Base-by-base conservation (phyloP, 2,329 filamentous ascomycete species). In the Mariannaea elegans region DNA sequence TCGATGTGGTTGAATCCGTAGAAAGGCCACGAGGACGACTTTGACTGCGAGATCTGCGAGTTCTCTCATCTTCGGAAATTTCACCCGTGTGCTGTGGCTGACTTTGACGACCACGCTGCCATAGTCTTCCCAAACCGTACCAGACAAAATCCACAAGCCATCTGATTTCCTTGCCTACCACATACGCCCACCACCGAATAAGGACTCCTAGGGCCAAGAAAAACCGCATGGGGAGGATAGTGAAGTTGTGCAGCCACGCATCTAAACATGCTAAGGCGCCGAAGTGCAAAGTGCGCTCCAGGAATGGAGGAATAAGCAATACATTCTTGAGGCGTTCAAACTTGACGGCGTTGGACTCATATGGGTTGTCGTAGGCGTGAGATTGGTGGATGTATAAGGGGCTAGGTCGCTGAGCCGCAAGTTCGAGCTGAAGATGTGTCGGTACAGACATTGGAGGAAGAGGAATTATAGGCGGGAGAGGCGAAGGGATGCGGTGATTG, bases 181-280 rank as follows among this genome's bases (percentile, higher is more conserved):
- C 86, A 31, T 90, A 86, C 2, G 77, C 82, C 92, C 92, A 97
- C 84, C 94, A 98, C 61, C 86, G 84, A 9, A 87, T 75, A 23
- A 99, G 78, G 2, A 98, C 88, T 18, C 87, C 87, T 0, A 94
- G 70, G 1, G 95, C 94, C 59, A 94, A 90, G 53, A 91, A 75
- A 69, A 99, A 98, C 2, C 95, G 87, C 59, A 99, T 84, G 0
- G 95, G 95, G 0, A 99, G 81, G 42, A 99, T 97, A 0, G 95
- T 99, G 69, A 99, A 96, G 1, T 93, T 96, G 77, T 97, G 95
- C 1, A 99, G 85, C 93, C 94, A 99, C 2, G 94, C 91, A 74
- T 99, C 95, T 6, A 99, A 82, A 76, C 95, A 99, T 7, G 94
- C 94, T 31, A 98, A 78, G 0, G 92, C 89, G 7, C 95, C 95